Percentiles rank a stretch among this genome's conserved stretches.
Conservation (phyloP, 495 filamentous ascomycete species). For the Sabuloglossum arenarium region DNA sequence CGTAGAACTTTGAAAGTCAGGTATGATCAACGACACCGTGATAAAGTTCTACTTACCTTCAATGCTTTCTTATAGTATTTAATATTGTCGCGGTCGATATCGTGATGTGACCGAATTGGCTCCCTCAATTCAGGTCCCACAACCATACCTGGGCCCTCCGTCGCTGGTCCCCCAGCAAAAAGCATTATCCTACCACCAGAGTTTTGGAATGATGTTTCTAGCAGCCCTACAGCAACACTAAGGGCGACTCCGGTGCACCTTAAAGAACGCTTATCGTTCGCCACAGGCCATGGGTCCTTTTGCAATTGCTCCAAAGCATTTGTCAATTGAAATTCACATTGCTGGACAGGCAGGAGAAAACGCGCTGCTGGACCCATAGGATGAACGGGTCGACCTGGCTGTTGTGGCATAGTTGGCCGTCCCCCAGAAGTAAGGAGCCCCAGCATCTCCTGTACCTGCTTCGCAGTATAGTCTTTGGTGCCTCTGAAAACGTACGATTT, state of each 20-base stretch:
- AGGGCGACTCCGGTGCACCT: slow-evolving; percentile 93
- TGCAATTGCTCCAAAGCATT: slow-evolving; percentile 92
- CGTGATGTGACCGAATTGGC: slow-evolving; percentile 94
- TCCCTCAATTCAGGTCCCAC: slow-evolving; percentile 95
- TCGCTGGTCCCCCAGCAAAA: slow-evolving; percentile 86
- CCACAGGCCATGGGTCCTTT: slow-evolving; percentile 94
- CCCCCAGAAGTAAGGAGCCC: slow-evolving; percentile 45
- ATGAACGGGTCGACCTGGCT: slow-evolving; percentile 50
- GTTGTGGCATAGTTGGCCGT: slow-evolving; percentile 60
- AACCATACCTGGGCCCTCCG: slow-evolving; percentile 91
- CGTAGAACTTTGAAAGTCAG: slow-evolving; percentile 54
- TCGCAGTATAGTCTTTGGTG: slow-evolving; percentile 89
- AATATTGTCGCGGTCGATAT: slow-evolving; percentile 96
- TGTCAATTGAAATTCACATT: slow-evolving; percentile 96
- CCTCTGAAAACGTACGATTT: slow-evolving; percentile 99
- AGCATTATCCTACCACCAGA: slow-evolving; percentile 91
- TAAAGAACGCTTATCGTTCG: slow-evolving; percentile 77
- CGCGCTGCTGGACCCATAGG: slow-evolving; percentile 65
- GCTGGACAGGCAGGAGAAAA: slow-evolving; percentile 85
- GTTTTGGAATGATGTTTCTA: slow-evolving; percentile 92
- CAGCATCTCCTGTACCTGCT: slow-evolving; percentile 98
- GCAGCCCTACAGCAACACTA: slow-evolving; percentile 77
- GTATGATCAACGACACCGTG: not conserved
- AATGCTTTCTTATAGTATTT: slow-evolving; percentile 99
- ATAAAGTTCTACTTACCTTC: slow-evolving; percentile 38